Evolutionary conservation across 495 filamentous ascomycete species (phyloP).

Genomic region (Haplographium delicatum): DNA sequence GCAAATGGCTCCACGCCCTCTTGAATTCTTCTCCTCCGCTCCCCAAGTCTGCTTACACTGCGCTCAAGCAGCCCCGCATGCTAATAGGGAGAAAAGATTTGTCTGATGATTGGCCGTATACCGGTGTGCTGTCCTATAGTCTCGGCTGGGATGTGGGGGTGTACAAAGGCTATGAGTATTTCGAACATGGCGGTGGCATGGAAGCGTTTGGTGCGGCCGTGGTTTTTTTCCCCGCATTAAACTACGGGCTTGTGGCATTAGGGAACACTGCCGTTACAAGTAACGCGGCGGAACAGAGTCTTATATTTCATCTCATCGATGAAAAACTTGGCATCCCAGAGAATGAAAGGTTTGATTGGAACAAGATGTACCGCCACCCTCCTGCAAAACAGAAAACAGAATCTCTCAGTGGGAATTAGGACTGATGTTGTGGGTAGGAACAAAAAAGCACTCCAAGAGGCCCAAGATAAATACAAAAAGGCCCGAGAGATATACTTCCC

Average conservation of each 20-base stretch:
- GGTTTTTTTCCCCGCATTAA: conserved; percentile 38
- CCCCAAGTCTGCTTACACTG: conserved; percentile 31
- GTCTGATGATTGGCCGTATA: background rate
- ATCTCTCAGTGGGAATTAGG: background rate
- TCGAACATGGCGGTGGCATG: conserved; percentile 41
- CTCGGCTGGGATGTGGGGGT: conserved; percentile 40
- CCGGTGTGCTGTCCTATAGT: conserved; percentile 32
- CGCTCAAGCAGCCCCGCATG: conserved; percentile 33
- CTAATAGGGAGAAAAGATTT: conserved; percentile 18
- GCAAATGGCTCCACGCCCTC: conserved; percentile 40
- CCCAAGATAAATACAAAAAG: conserved; percentile 23
- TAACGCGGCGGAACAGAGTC: conserved; percentile 24
- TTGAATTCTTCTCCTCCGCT: conserved; percentile 28
- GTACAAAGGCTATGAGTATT: conserved; percentile 38
- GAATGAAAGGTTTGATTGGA: conserved; percentile 29
- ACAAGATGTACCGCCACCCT: conserved; percentile 21
- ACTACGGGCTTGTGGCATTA: conserved; percentile 42
- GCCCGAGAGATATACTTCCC: conserved; percentile 30
- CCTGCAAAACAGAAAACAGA: too few relatives aligned
- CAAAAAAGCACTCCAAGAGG: background rate
- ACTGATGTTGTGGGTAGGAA: background rate
- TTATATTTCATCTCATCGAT: conserved; percentile 38
- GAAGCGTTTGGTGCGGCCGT: conserved; percentile 39
- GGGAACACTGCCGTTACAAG: conserved; percentile 37
- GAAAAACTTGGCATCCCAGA: conserved; percentile 31